Evolutionary conservation across 495 filamentous ascomycete species (phyloP).

Genomic region (Lophiostoma macrostomum): DNA sequence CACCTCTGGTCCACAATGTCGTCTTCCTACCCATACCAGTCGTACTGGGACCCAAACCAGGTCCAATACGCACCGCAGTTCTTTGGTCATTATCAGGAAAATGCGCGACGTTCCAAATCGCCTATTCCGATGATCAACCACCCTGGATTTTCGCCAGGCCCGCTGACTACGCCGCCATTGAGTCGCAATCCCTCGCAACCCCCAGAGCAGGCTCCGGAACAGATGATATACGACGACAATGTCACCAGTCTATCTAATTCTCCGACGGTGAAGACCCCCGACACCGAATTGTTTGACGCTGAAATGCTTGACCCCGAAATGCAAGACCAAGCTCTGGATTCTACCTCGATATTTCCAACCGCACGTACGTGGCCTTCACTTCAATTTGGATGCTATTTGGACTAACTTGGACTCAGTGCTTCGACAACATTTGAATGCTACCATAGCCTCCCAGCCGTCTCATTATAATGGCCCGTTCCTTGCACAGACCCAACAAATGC

Average conservation of each 20-base stretch:
- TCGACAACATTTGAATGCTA: not conserved
- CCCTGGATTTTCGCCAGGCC: conserved; percentile 19
- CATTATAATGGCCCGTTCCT: conserved; percentile 6
- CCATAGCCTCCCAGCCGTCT: not conserved
- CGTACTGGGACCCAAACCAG: conserved; percentile 6
- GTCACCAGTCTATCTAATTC: conserved; percentile 16
- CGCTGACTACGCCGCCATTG: conserved; percentile 22
- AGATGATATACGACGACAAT: conserved; percentile 23
- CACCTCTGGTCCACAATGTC: conserved; percentile 13
- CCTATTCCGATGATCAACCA: conserved; percentile 21
- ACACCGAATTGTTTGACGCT: conserved; percentile 22
- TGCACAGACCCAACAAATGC: conserved; percentile 2
- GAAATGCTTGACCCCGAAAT: conserved; percentile 26
- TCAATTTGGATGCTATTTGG: too few relatives aligned
- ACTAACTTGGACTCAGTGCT: not conserved
- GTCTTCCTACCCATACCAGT: conserved; percentile 4
- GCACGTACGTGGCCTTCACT: too few relatives aligned
- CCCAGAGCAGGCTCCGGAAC: conserved; percentile 10
- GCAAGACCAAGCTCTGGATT: too few relatives aligned
- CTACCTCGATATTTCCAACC: too few relatives aligned
- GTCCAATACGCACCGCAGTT: not conserved
- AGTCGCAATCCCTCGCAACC: conserved; percentile 24
- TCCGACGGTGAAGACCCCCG: conserved; percentile 26
- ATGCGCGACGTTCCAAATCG: conserved; percentile 20
- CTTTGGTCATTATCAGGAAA: conserved; percentile 12